Base-by-base conservation (phyloP, 164 flowering plant species). In the Saururus chinensis region DNA sequence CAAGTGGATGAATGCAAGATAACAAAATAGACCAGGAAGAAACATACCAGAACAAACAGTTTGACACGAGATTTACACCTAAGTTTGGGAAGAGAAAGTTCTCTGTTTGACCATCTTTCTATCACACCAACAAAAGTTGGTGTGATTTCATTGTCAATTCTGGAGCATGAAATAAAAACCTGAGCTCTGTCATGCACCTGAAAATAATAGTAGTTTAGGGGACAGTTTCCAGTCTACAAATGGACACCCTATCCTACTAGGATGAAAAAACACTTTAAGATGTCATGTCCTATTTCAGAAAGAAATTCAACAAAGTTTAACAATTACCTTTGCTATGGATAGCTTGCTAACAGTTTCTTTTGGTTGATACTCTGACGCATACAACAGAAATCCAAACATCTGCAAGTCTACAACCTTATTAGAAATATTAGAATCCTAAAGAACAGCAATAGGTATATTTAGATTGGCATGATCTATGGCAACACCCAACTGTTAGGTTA, bases 111-210 rank as follows among this genome's bases (percentile, higher is more conserved):
- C 90, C 86, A 80, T 81, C 98, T 80, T 64, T 82, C 85, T 65
- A 86, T 76, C 22, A 73, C 71, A 54, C 93, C 96, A 66, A 75
- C 74, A 75, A 79, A 82, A 26, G 51, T 70, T 53, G 80, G 85
- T 64, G 76, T 75, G 30, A 62, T 66, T 65, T 65, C 74, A 66
- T 65, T 51, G 60, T 69, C 77, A 63, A 63, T 64, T 21, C 81
- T 62, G 67, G 71, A 42, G 72, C 98, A 93, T 54, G 87, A 81
- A 45, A 86, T 65, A 70, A 85, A 89, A 42, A 90, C 89, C 74
- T 85, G 98, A 64, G 89, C 98, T 85, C 97, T 84, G 71, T 93
- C 98, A 81, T 88, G 96, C 62, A 91, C 89, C 97, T 91, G 83
- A 68, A 71, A 58, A 45, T 22, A 17, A 40, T 56, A 5, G 21